Percentiles rank a stretch among this genome's conserved stretches.
Evolutionary conservation across 2,329 filamentous ascomycete genomes (phyloP).

Genomic region (Pyrenophora tritici-repentis): DNA sequence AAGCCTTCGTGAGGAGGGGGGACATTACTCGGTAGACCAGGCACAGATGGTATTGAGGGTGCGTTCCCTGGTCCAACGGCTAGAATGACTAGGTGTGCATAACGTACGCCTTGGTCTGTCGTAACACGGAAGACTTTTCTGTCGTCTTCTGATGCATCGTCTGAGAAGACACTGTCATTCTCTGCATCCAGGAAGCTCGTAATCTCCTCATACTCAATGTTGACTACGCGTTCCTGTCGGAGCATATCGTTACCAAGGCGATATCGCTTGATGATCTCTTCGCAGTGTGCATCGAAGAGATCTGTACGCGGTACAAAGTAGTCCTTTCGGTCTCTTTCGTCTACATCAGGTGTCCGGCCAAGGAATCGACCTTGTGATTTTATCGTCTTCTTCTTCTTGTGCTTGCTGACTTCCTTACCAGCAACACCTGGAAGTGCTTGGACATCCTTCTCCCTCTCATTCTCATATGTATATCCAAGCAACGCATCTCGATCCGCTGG

Average conservation of each 20-base stretch:
- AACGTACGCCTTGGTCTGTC: constrained; percentile 60
- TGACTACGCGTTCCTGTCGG: constrained; percentile 62
- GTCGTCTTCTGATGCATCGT: constrained; percentile 33
- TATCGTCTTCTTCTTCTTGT: constrained; percentile 69
- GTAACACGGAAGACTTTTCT: constrained; percentile 68
- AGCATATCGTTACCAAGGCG: constrained; percentile 61
- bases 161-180: constrained; percentile 24
- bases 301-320: constrained; percentile 51
- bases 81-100: constrained; percentile 68
- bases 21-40: constrained; percentile 42
- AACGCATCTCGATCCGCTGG: constrained; percentile 75
- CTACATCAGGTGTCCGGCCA: constrained; percentile 44
- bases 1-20: constrained; percentile 53
- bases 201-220: constrained; percentile 64
- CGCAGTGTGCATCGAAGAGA: constrained; percentile 51
- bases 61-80: constrained; percentile 71
- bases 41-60: constrained; percentile 52
- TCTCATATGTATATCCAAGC: constrained; percentile 68
- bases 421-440: constrained; percentile 75
- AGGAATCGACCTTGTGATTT: constrained; percentile 52
- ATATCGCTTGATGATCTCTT: constrained; percentile 48
- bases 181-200: constrained; percentile 36
- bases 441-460: constrained; percentile 65
- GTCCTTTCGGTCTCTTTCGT: constrained; percentile 55
- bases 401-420: constrained; percentile 80